Base-by-base conservation (phyloP, 1,139 yeast genomes). In the Suhomyces yuchorum region DNA sequence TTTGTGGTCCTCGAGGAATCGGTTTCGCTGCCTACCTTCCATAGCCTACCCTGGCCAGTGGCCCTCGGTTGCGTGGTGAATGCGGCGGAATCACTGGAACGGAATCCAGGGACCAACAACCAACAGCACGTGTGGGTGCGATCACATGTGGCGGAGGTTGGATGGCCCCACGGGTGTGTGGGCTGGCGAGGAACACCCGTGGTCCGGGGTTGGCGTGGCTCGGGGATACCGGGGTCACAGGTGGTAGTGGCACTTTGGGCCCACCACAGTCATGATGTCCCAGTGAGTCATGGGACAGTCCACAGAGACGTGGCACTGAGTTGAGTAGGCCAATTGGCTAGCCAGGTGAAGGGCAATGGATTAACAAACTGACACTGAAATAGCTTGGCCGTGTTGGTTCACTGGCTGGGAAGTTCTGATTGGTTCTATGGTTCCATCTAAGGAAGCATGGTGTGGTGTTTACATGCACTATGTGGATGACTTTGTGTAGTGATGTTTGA, bases 71-170 rank as follows among this genome's bases (percentile, higher is more conserved):
- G 39, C 12, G 39, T 22, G 18, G 12, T 15, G 30, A 36, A n/a
- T 22, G 23, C 23, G 37, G 23, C 37, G 8, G 23, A 18, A 19
- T 19, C 37, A 34, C 11, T 18, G 14, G 36, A 18, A 34, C 37
- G 23, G 37, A 22, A 35, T n/a, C 28, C 18, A 20, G 26, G 37
- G 15, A 37, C 30, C 30, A 11, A 12, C 26, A 8, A 23, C 26
- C 26, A 23, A n/a, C 26, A 24, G 39, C 39, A 37, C 39, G 39
- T 37, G 39, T 37, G 39, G 14, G 19, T 23, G 18, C 19, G 19
- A 23, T 37, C 39, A 37, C 39, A 37, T 37, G 39, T 37, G 30
- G 39, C 30, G 23, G 17, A 14, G 26, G 19, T 3, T n/a, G 36
- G 36, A n/a, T 12, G 37, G 37, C 37, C 23, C 11, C 37, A 23